These are phyloP conservation scores for Xylaria hypoxylon DNA, from an alignment of 2,329 filamentous ascomycete genomes.

Conservation along the genomic window DNA sequence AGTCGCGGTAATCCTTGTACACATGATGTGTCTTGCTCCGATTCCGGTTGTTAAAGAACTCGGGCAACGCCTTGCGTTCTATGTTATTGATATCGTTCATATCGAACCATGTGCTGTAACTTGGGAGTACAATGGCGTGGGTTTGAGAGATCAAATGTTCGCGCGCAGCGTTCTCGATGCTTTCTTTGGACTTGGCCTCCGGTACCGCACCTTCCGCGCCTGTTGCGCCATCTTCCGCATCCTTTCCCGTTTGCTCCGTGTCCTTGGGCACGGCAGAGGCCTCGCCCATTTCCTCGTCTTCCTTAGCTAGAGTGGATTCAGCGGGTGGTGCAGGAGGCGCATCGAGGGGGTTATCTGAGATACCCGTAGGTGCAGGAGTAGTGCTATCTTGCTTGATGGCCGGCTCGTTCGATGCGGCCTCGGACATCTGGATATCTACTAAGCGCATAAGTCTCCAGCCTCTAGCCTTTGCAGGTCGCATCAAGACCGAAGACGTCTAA, in stretches of 20 bases:
- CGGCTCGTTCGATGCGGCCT: slow-evolving; percentile 60
- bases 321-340: slow-evolving; percentile 73
- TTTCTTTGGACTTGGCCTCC: slow-evolving; percentile 79
- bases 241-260: slow-evolving; percentile 55
- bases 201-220: slow-evolving; percentile 62
- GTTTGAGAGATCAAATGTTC: slow-evolving; percentile 94
- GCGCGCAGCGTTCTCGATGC: slow-evolving; percentile 85
- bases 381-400: slow-evolving; percentile 71
- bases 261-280: slow-evolving; percentile 65
- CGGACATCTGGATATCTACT: slow-evolving; percentile 73
- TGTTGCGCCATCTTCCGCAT: slow-evolving; percentile 59
- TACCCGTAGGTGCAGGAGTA: slow-evolving; percentile 65
- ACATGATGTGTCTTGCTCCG: slow-evolving; percentile 97
- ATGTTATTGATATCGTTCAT: slow-evolving; percentile 93
- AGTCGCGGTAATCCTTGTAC: slow-evolving; percentile 99
- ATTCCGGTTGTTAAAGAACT: slow-evolving; percentile 99
- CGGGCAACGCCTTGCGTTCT: slow-evolving; percentile 93
- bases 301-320: slow-evolving; percentile 69
- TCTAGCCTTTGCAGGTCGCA: slow-evolving; percentile 21
- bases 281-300: slow-evolving; percentile 86
- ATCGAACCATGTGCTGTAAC: slow-evolving; percentile 99
- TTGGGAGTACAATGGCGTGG: slow-evolving; percentile 94
- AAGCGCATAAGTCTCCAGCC: slow-evolving; percentile 40
- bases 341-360: slow-evolving; percentile 74
- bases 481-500: slow-evolving; percentile 15